Percentiles rank a stretch among this genome's conserved stretches.
phyloP scores from a whole-genome alignment of 2,329 filamentous ascomycete species.

The Pseudomassariella vexata region DNA sequence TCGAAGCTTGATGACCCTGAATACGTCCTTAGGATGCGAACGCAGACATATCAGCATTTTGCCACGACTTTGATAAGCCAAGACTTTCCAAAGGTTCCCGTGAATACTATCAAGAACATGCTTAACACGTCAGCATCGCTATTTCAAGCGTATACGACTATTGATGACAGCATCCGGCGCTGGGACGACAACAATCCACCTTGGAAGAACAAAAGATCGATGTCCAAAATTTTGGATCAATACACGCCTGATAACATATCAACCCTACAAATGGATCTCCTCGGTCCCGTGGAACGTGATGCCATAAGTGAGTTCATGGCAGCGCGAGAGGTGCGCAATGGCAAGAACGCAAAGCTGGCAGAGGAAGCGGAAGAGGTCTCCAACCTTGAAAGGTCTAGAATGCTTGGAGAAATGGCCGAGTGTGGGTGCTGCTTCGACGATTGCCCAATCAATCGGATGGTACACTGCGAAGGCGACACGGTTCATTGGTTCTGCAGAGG shows the following conservation, averaged over 20 bases:
- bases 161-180: constrained; percentile 22
- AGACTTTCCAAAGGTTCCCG: constrained; percentile 26
- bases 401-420: constrained; percentile 51
- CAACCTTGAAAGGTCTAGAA: constrained; percentile 36
- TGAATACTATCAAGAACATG: constrained; percentile 17
- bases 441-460: constrained; percentile 59
- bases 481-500: constrained; percentile 64
- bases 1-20: constrained; percentile 10
- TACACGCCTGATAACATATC: constrained; percentile 14
- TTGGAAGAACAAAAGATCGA: constrained; percentile 23
- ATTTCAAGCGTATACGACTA: constrained; percentile 27
- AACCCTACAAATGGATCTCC: constrained; percentile 12
- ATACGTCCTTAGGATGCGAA: constrained; percentile 3
- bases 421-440: constrained; percentile 72
- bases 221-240: constrained; percentile 10
- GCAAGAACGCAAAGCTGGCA: constrained; percentile 17
- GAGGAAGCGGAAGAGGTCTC: constrained; percentile 22
- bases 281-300: constrained; percentile 15
- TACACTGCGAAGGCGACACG: constrained; percentile 55
- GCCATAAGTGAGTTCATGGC: constrained; percentile 33
- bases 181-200: constrained; percentile 10
- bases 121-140: constrained; percentile 23
- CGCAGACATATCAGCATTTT: constrained; percentile 11
- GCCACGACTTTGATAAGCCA: constrained; percentile 24
- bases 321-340: constrained; percentile 24